A percentile compares a stretch with the other conserved stretches of the same genome.
Conservation (phyloP, 2,329 filamentous ascomycete genomes). For the Beauveria asiatica region DNA sequence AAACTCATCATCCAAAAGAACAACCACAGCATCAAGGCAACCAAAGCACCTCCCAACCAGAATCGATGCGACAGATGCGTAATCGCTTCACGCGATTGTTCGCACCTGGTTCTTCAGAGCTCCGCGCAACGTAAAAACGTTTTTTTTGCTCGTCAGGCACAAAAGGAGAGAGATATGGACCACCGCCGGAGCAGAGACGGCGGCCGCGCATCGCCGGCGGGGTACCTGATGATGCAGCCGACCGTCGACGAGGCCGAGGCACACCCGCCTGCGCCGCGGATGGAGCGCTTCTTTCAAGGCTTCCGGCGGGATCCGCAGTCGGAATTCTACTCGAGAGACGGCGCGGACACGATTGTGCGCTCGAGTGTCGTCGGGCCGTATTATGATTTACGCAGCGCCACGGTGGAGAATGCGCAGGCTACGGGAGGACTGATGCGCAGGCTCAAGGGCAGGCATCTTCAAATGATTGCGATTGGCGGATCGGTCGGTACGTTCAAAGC, state of each 20-base stretch:
- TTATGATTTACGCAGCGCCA: slow-evolving; percentile 9
- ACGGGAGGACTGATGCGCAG: slow-evolving; percentile 9
- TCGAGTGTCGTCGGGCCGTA: background rate
- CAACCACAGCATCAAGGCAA: no score
- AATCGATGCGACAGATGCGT: background rate
- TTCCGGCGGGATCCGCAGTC: slow-evolving; percentile 8
- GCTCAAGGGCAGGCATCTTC: slow-evolving; percentile 68
- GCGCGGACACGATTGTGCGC: background rate
- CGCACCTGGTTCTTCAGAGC: background rate
- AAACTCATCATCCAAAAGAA: background rate
- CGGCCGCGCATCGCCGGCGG: background rate
- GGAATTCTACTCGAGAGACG: slow-evolving; percentile 1
- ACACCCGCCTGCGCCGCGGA: background rate
- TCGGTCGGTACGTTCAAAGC: slow-evolving; percentile 52
- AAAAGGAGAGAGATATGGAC: no score
- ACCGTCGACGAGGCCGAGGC: background rate
- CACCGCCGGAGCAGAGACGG: slow-evolving; percentile 1
- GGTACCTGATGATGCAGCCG: background rate
- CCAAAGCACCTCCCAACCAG: no score
- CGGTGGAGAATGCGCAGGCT: slow-evolving; percentile 6
- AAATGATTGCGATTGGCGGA: slow-evolving; percentile 89
- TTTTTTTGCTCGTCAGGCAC: no score
- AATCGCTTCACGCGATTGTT: background rate
- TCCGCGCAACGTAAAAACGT: background rate
- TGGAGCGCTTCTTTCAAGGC: slow-evolving; percentile 6